Conservation (phyloP, 1,139 yeast genomes). For the Citeromyces siamensis region DNA sequence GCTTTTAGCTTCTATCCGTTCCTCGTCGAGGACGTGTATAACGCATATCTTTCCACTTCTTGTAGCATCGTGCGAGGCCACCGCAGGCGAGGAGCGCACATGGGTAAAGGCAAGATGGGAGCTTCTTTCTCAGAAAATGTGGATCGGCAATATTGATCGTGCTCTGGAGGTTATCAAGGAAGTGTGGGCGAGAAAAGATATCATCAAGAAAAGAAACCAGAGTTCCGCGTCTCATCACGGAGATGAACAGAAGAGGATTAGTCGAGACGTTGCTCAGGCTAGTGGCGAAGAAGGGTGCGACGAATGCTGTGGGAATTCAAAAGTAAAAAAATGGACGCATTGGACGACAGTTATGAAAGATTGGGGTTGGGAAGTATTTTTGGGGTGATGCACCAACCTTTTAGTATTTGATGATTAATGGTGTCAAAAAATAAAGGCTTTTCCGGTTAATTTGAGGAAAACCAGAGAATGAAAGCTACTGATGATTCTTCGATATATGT, state of each 20-base stretch:
- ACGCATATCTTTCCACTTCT: conserved; percentile 54
- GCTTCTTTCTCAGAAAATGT: conserved; percentile 36
- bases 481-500: too few relatives aligned
- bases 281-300: conserved; percentile 29
- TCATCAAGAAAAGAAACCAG: conserved; percentile 15
- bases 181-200: conserved; percentile 54
- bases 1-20: conserved; percentile 49
- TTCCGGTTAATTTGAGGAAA: too few relatives aligned
- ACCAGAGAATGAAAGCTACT: too few relatives aligned
- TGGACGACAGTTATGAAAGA: conserved; percentile 63
- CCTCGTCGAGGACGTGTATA: conserved; percentile 40
- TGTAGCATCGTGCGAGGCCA: conserved; percentile 54
- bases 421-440: too few relatives aligned
- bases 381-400: conserved; percentile 23
- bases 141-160: conserved; percentile 55
- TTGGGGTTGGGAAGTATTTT: conserved; percentile 63
- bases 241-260: conserved; percentile 20
- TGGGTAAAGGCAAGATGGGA: conserved; percentile 56
- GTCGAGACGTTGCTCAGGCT: conserved; percentile 14
- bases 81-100: conserved; percentile 41
- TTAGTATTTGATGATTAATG: too few relatives aligned
- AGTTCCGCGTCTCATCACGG: conserved; percentile 12
- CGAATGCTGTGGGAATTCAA: conserved; percentile 19
- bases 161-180: conserved; percentile 60
- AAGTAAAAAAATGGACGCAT: conserved; percentile 41